Base-by-base conservation (phyloP, 371 early-diverging fungal genomes). In the Smittium mucronatum region DNA sequence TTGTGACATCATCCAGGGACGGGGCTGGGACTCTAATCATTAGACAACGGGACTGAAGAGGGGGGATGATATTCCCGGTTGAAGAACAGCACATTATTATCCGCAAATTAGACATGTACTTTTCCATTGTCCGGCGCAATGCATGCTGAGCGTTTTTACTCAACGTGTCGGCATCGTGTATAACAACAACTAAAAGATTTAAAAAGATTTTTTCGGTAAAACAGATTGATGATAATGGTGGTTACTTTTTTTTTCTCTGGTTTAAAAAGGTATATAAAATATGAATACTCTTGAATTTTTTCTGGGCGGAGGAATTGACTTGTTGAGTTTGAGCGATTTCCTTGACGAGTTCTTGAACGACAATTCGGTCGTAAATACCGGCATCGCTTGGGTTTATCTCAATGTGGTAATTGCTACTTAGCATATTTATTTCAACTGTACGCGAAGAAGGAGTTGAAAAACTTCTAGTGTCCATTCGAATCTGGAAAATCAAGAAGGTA, bases 61-160 rank as follows among this genome's bases (percentile, higher is more conserved):
- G 99, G 21, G 89, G 81, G 76, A 99, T 97, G 71, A 99, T 91
- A 74, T 89, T 91, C 68, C 90, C 89, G 0, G 95, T 86, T 59
- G 90, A 87, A 68, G 89, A 92, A 74, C 93, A 90, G 79, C 98
- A 92, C 69, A 99, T 75, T 71, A 99, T 93, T 30, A 99, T 81
- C 33, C 99, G 89, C 73, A 99, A 84, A 74, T 93, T 95, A 29
- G 78, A 71, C 80, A 92, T 94, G 80, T 99, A 99, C 79, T 94
- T 94, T 81, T 99, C 99, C 95, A 99, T 98, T 1, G 99, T 99
- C 33, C 99, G 85, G 72, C 99, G 87, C 66, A 99, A 86, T 25
- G 95, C 99, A 36, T 95, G 93, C 82, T 99, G 99, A 11, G 99
- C 99, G 70, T 97, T 95, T 69, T 88, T 83, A 17, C 89, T 86